A percentile compares a stretch with the other conserved stretches of the same genome.
Evolutionary conservation across 306 rosid species (phyloP).

Genomic region (Elaeagnus macrophylla): DNA sequence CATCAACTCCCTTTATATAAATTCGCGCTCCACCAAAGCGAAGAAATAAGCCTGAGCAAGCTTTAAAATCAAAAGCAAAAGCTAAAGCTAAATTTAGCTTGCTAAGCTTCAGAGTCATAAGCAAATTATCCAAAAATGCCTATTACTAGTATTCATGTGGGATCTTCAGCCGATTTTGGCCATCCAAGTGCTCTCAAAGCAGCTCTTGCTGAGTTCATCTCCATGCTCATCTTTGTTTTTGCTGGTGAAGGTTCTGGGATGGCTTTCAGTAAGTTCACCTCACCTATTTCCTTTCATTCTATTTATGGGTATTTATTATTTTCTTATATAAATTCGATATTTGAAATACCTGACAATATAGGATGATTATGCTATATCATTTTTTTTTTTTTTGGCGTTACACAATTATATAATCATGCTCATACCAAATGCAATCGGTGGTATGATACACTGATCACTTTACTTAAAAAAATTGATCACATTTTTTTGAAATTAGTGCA

Average conservation of each 20-base stretch:
- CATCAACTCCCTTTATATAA: constrained; percentile 13
- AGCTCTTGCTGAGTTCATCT: constrained; percentile 64
- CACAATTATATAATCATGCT: too few species aligned
- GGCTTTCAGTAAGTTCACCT: constrained; percentile 47
- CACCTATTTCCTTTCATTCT: not conserved
- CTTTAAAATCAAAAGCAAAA: not conserved
- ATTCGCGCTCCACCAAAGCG: not conserved
- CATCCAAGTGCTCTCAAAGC: constrained; percentile 42
- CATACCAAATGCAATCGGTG: too few species aligned
- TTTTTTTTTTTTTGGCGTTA: too few species aligned
- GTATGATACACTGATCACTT: too few species aligned
- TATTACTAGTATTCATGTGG: constrained; percentile 42
- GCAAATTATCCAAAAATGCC: constrained; percentile 30
- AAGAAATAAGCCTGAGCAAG: constrained; percentile 1
- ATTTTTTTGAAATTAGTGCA: too few species aligned
- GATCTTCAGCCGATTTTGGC: constrained; percentile 32
- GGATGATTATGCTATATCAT: too few species aligned
- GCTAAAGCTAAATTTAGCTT: not conserved
- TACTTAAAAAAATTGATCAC: too few species aligned
- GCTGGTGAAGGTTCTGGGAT: constrained; percentile 73
- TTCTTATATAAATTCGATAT: not conserved
- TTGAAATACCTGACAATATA: too few species aligned
- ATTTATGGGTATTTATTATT: not conserved
- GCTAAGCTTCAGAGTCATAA: constrained; percentile 4
- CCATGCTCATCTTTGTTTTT: constrained; percentile 59